A percentile compares a stretch with the other conserved stretches of the same genome.
Evolutionary conservation across 371 early-diverging fungal genomes (phyloP).

Genomic region (Zopfochytrium polystomum): DNA sequence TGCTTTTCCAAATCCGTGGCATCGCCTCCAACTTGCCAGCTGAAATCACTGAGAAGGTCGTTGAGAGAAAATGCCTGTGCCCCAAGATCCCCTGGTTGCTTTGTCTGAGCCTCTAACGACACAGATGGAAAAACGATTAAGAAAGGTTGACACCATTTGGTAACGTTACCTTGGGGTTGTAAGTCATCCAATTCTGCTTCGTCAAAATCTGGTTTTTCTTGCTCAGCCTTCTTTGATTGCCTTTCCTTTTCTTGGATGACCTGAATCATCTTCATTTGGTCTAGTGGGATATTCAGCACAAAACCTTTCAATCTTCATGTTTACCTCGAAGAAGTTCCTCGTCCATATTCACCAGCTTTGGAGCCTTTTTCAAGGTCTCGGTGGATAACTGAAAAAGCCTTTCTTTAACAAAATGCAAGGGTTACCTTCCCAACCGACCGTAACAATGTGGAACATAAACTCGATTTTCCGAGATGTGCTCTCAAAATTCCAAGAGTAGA

Average conservation of each 20-base stretch:
- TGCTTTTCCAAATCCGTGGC: slow-evolving; percentile 65
- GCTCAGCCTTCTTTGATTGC: background rate
- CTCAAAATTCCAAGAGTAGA: slow-evolving; percentile 42
- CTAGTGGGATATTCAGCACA: background rate
- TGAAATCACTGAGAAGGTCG: slow-evolving; percentile 63
- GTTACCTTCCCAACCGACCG: too few relatives aligned
- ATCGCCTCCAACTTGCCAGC: slow-evolving; percentile 65
- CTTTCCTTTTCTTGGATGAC: background rate
- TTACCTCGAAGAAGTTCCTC: slow-evolving; percentile 29
- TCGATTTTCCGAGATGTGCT: slow-evolving; percentile 32
- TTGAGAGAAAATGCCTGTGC: slow-evolving; percentile 43
- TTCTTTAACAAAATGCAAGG: too few relatives aligned
- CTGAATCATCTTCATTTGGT: slow-evolving; percentile 22
- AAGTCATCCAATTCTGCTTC: too few relatives aligned
- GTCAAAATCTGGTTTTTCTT: slow-evolving; percentile 10
- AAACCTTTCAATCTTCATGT: background rate
- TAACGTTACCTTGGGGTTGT: too few relatives aligned
- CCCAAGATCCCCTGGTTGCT: background rate
- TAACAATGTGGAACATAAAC: slow-evolving; percentile 36
- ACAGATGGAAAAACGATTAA: slow-evolving; percentile 3
- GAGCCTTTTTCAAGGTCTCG: slow-evolving; percentile 17
- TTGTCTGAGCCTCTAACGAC: too few relatives aligned
- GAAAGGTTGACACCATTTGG: too few relatives aligned
- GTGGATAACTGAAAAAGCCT: slow-evolving; percentile 11
- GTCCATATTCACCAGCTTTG: slow-evolving; percentile 34